phyloP scores from a whole-genome alignment of 495 filamentous ascomycete species.

The Aspergillus heteromorphus region DNA sequence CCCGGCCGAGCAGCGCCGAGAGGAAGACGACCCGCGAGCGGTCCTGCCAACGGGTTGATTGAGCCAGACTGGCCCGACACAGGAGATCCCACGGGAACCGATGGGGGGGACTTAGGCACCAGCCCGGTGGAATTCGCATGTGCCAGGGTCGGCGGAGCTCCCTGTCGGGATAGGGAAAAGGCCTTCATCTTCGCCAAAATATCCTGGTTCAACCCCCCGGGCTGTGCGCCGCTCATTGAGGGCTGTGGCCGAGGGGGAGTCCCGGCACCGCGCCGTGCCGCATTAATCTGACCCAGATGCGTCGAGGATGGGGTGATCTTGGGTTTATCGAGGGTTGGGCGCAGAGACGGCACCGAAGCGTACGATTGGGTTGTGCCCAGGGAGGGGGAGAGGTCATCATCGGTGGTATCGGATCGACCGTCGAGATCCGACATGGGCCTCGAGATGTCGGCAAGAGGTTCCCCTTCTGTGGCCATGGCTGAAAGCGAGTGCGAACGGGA shows the following conservation, averaged over 20 bases:
- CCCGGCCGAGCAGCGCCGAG: constrained; percentile 29
- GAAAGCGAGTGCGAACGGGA: neutral
- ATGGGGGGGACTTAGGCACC: constrained; percentile 24
- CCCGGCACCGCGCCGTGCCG: constrained; percentile 54
- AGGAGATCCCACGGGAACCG: constrained; percentile 8
- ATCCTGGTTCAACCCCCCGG: constrained; percentile 63
- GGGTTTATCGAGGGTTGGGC: constrained; percentile 23
- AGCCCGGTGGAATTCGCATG: constrained; percentile 32
- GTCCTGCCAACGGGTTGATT: constrained; percentile 28
- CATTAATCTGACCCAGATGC: constrained; percentile 75
- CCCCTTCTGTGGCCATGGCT: constrained; percentile 18
- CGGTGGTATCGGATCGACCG: constrained; percentile 19
- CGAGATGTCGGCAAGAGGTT: constrained; percentile 12
- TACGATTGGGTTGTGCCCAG: constrained; percentile 1
- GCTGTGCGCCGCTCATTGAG: constrained; percentile 51
- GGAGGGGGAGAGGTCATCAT: constrained; percentile 24
- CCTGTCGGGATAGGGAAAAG: constrained; percentile 63
- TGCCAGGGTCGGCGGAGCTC: constrained; percentile 37
- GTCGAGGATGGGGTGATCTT: constrained; percentile 71
- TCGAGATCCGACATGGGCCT: constrained; percentile 12
- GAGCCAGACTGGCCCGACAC: constrained; percentile 5
- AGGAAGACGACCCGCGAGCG: constrained; percentile 36
- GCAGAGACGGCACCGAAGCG: constrained; percentile 24
- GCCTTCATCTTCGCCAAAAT: constrained; percentile 77
- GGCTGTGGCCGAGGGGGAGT: constrained; percentile 43